Evolutionary conservation across 352 stramenopile species (phyloP).

Genomic region (Elongisporangium senticosum): DNA sequence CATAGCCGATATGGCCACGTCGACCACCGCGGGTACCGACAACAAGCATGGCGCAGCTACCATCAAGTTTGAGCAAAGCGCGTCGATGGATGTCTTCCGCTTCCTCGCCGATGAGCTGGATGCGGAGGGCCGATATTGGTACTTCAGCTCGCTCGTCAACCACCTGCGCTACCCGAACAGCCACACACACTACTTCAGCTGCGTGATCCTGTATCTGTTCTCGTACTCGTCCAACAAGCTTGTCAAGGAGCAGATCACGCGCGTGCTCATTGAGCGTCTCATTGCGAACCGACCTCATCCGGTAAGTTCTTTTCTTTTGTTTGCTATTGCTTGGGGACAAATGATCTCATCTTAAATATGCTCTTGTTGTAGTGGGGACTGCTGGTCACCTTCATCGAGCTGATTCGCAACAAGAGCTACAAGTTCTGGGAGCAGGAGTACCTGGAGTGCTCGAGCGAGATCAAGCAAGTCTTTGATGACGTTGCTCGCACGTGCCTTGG

Average conservation of each 20-base stretch:
- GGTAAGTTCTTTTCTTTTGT: conserved; percentile 23
- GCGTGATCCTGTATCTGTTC: conserved; percentile 98
- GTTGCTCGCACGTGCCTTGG: conserved; percentile 94
- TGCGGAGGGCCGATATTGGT: conserved; percentile 95
- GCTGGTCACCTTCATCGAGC: conserved; percentile 99
- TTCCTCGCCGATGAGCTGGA: conserved; percentile 95
- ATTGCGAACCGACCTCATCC: conserved; percentile 98
- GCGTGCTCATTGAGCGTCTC: conserved; percentile 98
- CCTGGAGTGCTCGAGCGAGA: conserved; percentile 97
- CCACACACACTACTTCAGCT: conserved; percentile 99
- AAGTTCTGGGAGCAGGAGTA: conserved; percentile 99
- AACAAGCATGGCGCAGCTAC: conserved; percentile 32
- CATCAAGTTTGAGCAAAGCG: conserved; percentile 81
- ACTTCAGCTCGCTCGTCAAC: conserved; percentile 98
- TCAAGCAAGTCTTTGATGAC: conserved; percentile 99
- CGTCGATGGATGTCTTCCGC: conserved; percentile 93
- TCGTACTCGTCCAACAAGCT: conserved; percentile 95
- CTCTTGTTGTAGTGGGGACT: conserved; percentile 85
- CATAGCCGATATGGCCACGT: conserved; percentile 73
- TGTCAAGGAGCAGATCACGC: conserved; percentile 98
- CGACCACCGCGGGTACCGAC: conserved; percentile 19
- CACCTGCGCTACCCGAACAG: conserved; percentile 98
- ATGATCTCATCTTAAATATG: conserved; percentile 4
- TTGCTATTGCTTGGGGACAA: not conserved
- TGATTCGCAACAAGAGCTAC: conserved; percentile 99